phyloP scores from a whole-genome alignment of 306 rosid species.

The Pyrus betulifolia region DNA sequence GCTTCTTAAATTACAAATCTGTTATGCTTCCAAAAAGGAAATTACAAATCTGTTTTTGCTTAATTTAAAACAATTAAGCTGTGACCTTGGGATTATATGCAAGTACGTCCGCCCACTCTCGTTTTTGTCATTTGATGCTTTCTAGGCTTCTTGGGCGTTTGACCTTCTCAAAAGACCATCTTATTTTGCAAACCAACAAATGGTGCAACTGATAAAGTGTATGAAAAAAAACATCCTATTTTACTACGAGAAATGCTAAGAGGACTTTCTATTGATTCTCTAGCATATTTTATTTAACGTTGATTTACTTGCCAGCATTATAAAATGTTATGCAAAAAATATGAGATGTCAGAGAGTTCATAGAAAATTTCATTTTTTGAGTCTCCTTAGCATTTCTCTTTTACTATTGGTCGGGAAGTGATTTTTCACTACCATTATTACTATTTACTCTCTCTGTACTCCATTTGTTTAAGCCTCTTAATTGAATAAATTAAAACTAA shows the following conservation, averaged over 20 bases:
- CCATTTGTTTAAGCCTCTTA: too few species aligned
- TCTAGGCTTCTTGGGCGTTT: background rate
- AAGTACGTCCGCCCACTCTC: background rate
- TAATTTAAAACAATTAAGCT: background rate
- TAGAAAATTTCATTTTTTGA: too few species aligned
- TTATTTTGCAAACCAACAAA: background rate
- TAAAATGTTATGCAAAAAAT: too few species aligned
- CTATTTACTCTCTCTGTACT: too few species aligned
- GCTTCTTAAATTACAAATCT: background rate
- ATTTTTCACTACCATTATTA: too few species aligned
- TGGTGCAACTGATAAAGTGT: background rate
- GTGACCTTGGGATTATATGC: constrained; percentile 14
- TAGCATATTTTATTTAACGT: too few species aligned
- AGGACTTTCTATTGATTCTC: rapidly evolving
- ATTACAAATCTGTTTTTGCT: background rate
- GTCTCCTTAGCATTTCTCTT: too few species aligned
- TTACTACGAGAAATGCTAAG: too few species aligned
- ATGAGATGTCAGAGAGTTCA: rapidly evolving
- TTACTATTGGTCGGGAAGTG: too few species aligned
- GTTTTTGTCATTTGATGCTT: background rate
- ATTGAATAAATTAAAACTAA: too few species aligned
- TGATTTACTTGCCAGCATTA: rapidly evolving
- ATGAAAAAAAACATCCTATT: too few species aligned
- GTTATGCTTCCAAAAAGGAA: too few species aligned
- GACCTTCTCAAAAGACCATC: background rate